phyloP scores from a whole-genome alignment of 2,329 filamentous ascomycete species.

The Fusarium transvaalense region DNA sequence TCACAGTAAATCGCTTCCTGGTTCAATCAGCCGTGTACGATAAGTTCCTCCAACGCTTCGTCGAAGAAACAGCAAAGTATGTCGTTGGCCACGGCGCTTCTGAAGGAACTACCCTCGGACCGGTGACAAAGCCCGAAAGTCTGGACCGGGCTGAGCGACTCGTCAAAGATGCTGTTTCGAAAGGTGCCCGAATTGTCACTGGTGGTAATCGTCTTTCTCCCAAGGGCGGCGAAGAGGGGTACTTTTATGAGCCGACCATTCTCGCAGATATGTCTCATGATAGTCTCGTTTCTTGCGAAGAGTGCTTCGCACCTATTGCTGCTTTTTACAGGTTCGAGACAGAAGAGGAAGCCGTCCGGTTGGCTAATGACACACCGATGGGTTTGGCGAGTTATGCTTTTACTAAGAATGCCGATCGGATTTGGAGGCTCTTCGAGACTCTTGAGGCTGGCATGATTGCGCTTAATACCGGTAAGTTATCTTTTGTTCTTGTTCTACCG shows the following conservation, averaged over 20 bases:
- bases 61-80: conserved; percentile 23
- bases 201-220: conserved; percentile 18
- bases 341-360: conserved; percentile 27
- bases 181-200: conserved; percentile 14
- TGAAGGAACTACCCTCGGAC: conserved; percentile 22
- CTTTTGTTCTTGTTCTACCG: accelerated
- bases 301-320: conserved; percentile 33
- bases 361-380: conserved; percentile 31
- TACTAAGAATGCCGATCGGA: conserved; percentile 24
- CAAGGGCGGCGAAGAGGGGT: neutral
- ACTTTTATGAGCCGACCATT: conserved; percentile 40
- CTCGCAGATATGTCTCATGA: conserved; percentile 16
- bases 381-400: conserved; percentile 34
- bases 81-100: conserved; percentile 25
- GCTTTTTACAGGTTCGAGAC: conserved; percentile 35
- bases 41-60: conserved; percentile 12
- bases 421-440: conserved; percentile 32
- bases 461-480: conserved; percentile 4
- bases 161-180: conserved; percentile 24
- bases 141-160: conserved; percentile 18
- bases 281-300: conserved; percentile 22
- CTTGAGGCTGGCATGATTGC: conserved; percentile 42
- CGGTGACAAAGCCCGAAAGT: conserved; percentile 28
- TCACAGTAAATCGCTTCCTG: conserved; percentile 71
- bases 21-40: conserved; percentile 72